These are phyloP conservation scores for Arthrobotrys sphaeroides DNA, from an alignment of 2,329 filamentous ascomycete species.

Conservation along the genomic window DNA sequence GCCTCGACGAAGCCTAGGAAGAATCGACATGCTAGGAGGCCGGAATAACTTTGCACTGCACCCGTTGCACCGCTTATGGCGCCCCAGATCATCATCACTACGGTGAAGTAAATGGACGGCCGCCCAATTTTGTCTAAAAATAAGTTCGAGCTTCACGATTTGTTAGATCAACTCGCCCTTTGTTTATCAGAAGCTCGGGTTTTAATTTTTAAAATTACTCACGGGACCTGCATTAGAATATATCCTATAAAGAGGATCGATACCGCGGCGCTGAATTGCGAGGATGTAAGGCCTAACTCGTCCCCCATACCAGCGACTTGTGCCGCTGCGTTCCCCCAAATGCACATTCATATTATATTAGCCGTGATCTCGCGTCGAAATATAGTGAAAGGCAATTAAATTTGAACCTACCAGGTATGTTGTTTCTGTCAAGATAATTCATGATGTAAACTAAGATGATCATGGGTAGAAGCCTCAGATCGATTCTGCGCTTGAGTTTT, in stretches of 20 bases:
- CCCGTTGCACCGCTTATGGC: constrained; percentile 70
- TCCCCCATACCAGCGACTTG: constrained; percentile 66
- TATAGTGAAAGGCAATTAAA: neutral
- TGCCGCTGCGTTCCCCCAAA: constrained; percentile 59
- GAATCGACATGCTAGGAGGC: constrained; percentile 68
- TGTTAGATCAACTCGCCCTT: neutral
- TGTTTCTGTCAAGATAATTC: constrained; percentile 74
- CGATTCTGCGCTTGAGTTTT: constrained; percentile 75
- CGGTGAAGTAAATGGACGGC: constrained; percentile 66
- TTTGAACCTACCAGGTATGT: constrained; percentile 63
- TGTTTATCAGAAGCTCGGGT: neutral
- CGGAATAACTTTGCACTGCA: constrained; percentile 65
- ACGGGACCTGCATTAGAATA: constrained; percentile 60
- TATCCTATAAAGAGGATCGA: constrained; percentile 62
- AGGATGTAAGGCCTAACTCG: constrained; percentile 63
- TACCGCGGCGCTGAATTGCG: constrained; percentile 63
- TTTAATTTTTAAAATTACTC: neutral
- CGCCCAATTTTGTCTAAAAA: constrained; percentile 66
- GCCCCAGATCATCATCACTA: constrained; percentile 70
- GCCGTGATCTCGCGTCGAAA: neutral
- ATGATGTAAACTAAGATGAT: constrained; percentile 79
- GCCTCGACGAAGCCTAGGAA: constrained; percentile 72
- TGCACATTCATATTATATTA: too few relatives aligned
- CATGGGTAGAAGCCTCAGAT: constrained; percentile 73
- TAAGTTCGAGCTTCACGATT: constrained; percentile 61